Percentiles rank a stretch among this genome's conserved stretches.
phyloP scores from a whole-genome alignment of 2,329 filamentous ascomycete genomes.

The Dactylellina sp. region DNA sequence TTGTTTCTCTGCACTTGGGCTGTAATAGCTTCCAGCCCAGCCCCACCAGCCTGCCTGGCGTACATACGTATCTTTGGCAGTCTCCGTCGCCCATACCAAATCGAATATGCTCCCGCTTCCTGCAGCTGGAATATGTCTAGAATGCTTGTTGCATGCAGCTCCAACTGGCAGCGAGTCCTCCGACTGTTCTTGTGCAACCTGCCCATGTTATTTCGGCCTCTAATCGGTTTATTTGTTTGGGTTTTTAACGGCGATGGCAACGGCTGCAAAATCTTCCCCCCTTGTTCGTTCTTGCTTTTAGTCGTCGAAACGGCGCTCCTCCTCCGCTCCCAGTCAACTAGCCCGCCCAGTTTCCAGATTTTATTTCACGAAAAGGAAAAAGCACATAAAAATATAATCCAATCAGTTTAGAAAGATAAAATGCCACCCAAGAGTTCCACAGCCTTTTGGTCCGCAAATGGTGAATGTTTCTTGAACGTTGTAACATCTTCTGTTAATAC shows the following conservation, averaged over 20 bases:
- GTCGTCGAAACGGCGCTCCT: constrained; percentile 4
- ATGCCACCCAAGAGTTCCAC: too few species aligned
- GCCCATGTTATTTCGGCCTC: too few species aligned
- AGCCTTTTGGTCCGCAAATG: too few species aligned
- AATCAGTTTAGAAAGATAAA: too few species aligned
- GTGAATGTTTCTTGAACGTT: too few species aligned
- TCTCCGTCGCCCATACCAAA: constrained; percentile 23
- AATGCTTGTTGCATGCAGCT: too few species aligned
- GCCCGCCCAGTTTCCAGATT: not conserved
- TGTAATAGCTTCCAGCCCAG: constrained; percentile 34
- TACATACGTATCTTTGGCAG: too few species aligned
- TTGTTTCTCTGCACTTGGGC: constrained; percentile 12
- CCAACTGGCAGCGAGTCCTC: constrained; percentile 30
- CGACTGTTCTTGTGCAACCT: constrained; percentile 25
- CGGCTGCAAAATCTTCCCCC: constrained; percentile 5
- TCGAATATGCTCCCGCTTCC: constrained; percentile 18
- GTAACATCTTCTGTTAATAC: too few species aligned
- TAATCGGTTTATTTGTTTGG: too few species aligned
- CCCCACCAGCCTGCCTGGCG: constrained; percentile 22
- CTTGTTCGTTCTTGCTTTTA: constrained; percentile 20
- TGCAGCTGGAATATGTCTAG: constrained; percentile 18
- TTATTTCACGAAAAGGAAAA: too few species aligned
- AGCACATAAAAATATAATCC: too few species aligned
- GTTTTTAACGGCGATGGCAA: constrained; percentile 3
- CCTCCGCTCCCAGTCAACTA: too few species aligned